A percentile compares a stretch with the other conserved stretches of the same genome.
Evolutionary conservation across 1,139 yeast species (phyloP).

Genomic region (Yamadazyma membranifaciens): DNA sequence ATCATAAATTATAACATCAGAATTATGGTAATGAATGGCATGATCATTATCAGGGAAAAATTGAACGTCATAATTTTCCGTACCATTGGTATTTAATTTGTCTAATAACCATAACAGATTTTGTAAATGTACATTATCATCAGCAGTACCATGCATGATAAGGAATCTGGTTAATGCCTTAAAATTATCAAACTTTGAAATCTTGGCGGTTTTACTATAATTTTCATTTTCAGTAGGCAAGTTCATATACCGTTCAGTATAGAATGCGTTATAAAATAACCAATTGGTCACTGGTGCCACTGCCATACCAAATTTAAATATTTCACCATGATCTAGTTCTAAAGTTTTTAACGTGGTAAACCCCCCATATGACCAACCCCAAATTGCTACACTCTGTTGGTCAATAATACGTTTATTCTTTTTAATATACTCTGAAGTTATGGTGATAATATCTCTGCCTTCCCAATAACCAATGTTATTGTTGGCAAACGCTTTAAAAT

Average conservation of each 20-base stretch:
- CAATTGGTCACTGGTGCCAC: conserved; percentile 85
- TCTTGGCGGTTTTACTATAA: conserved; percentile 45
- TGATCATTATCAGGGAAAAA: conserved; percentile 95
- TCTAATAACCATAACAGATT: conserved; percentile 79
- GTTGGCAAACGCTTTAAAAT: conserved; percentile 63
- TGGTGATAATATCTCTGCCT: conserved; percentile 72
- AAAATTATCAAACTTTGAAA: conserved; percentile 51
- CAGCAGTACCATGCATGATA: conserved; percentile 94
- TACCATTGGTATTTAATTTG: conserved; percentile 53
- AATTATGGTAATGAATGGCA: conserved; percentile 75
- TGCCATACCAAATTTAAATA: conserved; percentile 71
- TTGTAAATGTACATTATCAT: conserved; percentile 94
- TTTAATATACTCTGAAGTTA: conserved; percentile 60
- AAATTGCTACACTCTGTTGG: conserved; percentile 66
- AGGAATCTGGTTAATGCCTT: conserved; percentile 57
- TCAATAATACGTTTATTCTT: conserved; percentile 55
- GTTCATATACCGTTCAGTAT: conserved; percentile 90
- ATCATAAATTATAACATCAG: conserved; percentile 71
- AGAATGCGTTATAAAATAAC: conserved; percentile 70
- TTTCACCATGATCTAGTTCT: conserved; percentile 60
- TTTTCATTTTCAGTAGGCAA: conserved; percentile 54
- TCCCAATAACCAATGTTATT: conserved; percentile 82
- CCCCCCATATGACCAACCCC: conserved; percentile 92
- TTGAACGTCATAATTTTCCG: conserved; percentile 86
- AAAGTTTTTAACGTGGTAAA: conserved; percentile 70